Conservation (phyloP, 1,139 yeast species). For the Lizanozyma gosingica region DNA sequence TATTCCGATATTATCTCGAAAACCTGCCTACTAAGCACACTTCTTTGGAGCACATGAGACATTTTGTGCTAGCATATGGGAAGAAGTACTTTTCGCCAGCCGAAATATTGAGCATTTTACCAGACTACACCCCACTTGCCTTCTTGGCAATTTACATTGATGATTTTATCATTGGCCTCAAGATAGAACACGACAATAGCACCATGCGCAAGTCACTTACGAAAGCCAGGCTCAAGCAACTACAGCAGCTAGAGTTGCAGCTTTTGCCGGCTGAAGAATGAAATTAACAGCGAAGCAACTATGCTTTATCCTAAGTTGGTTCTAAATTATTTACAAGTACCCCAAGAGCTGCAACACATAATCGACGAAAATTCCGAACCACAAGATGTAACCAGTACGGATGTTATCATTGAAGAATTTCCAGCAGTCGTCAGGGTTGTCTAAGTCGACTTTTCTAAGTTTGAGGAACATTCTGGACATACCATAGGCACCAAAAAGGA, state of each 20-base stretch:
- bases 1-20: conserved; percentile 17
- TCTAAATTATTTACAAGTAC: conserved; percentile 16
- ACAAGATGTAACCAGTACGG: conserved; percentile 68
- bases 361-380: conserved; percentile 71
- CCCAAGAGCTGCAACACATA: conserved; percentile 48
- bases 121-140: conserved; percentile 23
- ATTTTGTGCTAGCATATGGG: conserved; percentile 21
- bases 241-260: neutral
- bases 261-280: neutral
- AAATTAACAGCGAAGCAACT: too few species aligned
- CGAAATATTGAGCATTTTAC: conserved; percentile 23
- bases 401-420: conserved; percentile 68
- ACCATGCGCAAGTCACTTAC: conserved; percentile 2
- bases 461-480: conserved; percentile 58
- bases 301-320: neutral
- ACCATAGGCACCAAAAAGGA: conserved; percentile 56
- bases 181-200: conserved; percentile 12
- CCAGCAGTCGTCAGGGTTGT: conserved; percentile 80
- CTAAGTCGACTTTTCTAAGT: conserved; percentile 66
- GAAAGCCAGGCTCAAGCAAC: neutral
- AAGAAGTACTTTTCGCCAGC: conserved; percentile 12
- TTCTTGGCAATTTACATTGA: conserved; percentile 22
- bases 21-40: conserved; percentile 6
- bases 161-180: conserved; percentile 14
- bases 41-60: conserved; percentile 16